These are phyloP conservation scores for Acrocalymma vagum DNA, from an alignment of 2,329 filamentous ascomycete species.

Conservation along the genomic window DNA sequence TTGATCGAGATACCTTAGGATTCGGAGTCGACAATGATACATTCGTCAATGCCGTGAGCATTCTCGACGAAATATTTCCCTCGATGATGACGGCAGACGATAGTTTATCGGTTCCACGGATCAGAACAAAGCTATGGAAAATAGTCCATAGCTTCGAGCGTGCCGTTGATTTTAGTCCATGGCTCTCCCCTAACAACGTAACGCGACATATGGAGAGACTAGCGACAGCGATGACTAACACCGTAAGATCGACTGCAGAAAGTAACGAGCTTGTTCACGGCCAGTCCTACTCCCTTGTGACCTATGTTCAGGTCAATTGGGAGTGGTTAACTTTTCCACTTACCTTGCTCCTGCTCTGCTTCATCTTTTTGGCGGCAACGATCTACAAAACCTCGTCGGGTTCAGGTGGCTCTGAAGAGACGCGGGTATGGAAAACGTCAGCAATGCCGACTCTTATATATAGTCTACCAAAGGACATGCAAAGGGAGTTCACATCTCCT, in stretches of 20 bases:
- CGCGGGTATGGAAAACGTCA: conserved; percentile 38
- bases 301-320: conserved; percentile 38
- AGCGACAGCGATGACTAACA: conserved; percentile 24
- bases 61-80: conserved; percentile 32
- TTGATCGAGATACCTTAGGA: neutral
- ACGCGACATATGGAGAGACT: conserved; percentile 27
- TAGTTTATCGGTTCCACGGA: neutral
- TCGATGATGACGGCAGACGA: conserved; percentile 15
- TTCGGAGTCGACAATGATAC: conserved; percentile 21
- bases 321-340: conserved; percentile 41
- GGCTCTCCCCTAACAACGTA: conserved; percentile 23
- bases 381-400: conserved; percentile 27
- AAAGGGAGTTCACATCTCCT: conserved; percentile 12
- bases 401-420: neutral
- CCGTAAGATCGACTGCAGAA: conserved; percentile 13
- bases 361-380: conserved; percentile 34
- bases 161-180: conserved; percentile 19
- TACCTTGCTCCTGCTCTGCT: conserved; percentile 19
- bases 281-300: conserved; percentile 23
- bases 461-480: conserved; percentile 26
- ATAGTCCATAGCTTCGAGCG: neutral
- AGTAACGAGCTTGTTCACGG: conserved; percentile 17
- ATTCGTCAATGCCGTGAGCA: neutral
- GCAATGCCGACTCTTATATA: conserved; percentile 30
- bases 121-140: conserved; percentile 14